Conservation (phyloP, 2,329 filamentous ascomycete species). For the Phaeomoniella chlamydospora region DNA sequence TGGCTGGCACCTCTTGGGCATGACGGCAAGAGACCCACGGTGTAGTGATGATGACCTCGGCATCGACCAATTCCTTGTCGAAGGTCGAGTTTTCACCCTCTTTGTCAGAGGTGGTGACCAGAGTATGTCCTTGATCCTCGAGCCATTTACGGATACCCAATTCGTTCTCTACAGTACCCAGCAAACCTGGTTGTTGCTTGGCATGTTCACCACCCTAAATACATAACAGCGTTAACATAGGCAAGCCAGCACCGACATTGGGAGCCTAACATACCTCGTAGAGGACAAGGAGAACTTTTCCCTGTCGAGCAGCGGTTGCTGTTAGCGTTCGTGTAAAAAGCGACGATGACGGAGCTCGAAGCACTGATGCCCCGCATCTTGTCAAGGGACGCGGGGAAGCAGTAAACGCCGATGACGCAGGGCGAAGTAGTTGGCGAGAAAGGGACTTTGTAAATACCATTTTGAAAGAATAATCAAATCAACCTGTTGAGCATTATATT, state of each 20-base stretch:
- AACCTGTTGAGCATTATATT: background rate
- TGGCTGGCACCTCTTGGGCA: background rate
- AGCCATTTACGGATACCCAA: slow-evolving; percentile 95
- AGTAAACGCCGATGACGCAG: slow-evolving; percentile 13
- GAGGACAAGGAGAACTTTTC: slow-evolving; percentile 86
- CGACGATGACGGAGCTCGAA: slow-evolving; percentile 6
- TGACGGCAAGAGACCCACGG: slow-evolving; percentile 43
- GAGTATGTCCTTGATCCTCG: slow-evolving; percentile 89
- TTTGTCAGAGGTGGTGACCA: slow-evolving; percentile 96
- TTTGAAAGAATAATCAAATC: slow-evolving; percentile 18
- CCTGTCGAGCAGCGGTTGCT: slow-evolving; percentile 57
- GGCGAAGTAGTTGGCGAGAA: slow-evolving; percentile 32
- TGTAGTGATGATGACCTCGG: slow-evolving; percentile 97
- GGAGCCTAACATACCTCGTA: slow-evolving; percentile 58
- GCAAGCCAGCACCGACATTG: slow-evolving; percentile 2
- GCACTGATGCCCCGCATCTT: slow-evolving; percentile 27
- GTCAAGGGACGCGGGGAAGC: slow-evolving; percentile 25
- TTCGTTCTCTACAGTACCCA: slow-evolving; percentile 97
- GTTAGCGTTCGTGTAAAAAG: slow-evolving; percentile 40
- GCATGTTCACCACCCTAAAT: slow-evolving; percentile 64
- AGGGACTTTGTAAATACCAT: slow-evolving; percentile 52
- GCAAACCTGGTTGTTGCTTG: slow-evolving; percentile 70
- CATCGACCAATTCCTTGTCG: slow-evolving; percentile 89
- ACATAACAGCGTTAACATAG: slow-evolving; percentile 1
- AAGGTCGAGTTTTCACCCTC: slow-evolving; percentile 87